Evolutionary conservation across 768 basidiomycete genomes (phyloP), one percentile per base, ranked within the genome.

Genomic region (Tricholoma matsutake): DNA sequence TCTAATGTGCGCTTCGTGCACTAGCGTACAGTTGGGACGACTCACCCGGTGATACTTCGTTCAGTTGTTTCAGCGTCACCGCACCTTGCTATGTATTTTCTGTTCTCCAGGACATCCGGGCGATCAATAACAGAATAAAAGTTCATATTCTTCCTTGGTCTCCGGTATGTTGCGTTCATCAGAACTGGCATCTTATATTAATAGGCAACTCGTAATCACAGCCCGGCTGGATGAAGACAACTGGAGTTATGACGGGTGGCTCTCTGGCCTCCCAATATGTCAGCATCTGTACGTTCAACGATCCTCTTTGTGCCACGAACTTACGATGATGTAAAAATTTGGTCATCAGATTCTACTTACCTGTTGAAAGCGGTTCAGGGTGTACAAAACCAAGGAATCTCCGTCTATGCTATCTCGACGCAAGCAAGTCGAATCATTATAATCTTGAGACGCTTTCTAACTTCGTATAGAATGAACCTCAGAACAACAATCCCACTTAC

Each of bases 201-300:
- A 28, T 37, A 54, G 35, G 10, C 5, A 34, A 43, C 14, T 34
- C 22, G 49, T 75, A 45, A 45, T 8, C 61, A 41, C 59, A 91
- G 88, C 90, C 91, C 9, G 87, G 76, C 4, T 92, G 91, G 90
- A 90, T 91, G 88, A 92, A 92, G 71, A 76, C 74, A 53, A 84
- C 80, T 59, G 79, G 79, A 4, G 82, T 82, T 0, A 89, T 90
- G 86, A 78, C 84, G 28, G 89, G 89, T 1, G 89, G 88, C 32
- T 82, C 80, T 11, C 69, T 91, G 56, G 65, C 78, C 29, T 79
- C 83, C 0, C 73, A 76, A 49, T 85, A 83, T 59, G 71, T 81
- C 39, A 69, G 68, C 41, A 69, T 73, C 0, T 86, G 85, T 89
- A 62, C 61, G 85, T 58, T 5, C 16, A 1, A 73, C 7, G 22